Conservation (phyloP, 139 green algal species). For the Closterium sp. region DNA sequence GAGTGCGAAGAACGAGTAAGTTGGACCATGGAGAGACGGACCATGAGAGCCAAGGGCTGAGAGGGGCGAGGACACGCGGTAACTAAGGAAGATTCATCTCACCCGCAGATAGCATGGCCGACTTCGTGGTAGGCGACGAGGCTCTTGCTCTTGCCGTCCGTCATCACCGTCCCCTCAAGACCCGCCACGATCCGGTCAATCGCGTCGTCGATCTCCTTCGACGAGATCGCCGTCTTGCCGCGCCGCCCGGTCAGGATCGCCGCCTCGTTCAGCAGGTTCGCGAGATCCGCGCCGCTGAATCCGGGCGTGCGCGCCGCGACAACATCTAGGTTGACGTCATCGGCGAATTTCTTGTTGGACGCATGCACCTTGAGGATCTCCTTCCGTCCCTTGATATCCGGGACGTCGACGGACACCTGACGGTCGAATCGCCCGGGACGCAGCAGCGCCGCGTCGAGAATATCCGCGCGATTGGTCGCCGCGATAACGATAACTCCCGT, state of each 20-base stretch:
- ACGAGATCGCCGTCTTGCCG: slow-evolving; percentile 69
- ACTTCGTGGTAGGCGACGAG: slow-evolving; percentile 98
- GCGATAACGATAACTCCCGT: slow-evolving; percentile 96
- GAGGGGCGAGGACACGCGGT: neutral
- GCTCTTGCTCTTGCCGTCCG: slow-evolving; percentile 94
- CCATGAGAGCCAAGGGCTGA: neutral
- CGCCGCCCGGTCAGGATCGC: slow-evolving; percentile 94
- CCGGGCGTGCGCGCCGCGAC: slow-evolving; percentile 92
- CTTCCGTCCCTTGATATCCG: slow-evolving; percentile 90
- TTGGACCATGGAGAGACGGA: too few relatives aligned
- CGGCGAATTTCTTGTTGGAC: slow-evolving; percentile 91
- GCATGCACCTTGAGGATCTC: slow-evolving; percentile 94
- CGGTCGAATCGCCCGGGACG: slow-evolving; percentile 95
- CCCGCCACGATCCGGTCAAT: slow-evolving; percentile 95
- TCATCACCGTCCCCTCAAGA: slow-evolving; percentile 98
- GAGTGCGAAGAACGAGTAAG: neutral
- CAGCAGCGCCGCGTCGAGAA: slow-evolving; percentile 95
- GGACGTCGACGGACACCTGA: slow-evolving; percentile 92
- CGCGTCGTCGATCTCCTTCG: slow-evolving; percentile 88
- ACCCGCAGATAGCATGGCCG: slow-evolving; percentile 93
- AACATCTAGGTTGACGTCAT: slow-evolving; percentile 93
- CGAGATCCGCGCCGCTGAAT: slow-evolving; percentile 91
- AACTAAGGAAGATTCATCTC: neutral
- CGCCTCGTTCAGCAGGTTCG: slow-evolving; percentile 99
- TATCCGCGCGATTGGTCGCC: slow-evolving; percentile 97